Evolutionary conservation across 768 basidiomycete genomes (phyloP).

Genomic region (Fomitopsis serialis): DNA sequence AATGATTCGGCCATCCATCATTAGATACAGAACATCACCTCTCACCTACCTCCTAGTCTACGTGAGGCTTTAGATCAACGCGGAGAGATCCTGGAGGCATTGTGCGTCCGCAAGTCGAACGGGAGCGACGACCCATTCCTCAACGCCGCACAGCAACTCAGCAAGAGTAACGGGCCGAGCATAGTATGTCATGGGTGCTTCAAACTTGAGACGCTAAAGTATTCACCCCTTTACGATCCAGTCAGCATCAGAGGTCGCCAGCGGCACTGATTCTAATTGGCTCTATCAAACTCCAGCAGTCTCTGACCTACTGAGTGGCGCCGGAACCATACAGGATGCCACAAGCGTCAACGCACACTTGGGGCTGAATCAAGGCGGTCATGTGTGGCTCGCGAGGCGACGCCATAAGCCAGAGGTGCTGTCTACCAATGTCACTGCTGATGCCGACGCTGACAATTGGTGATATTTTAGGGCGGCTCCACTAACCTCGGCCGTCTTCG

Average conservation of each 20-base stretch:
- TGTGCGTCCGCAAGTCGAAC: background rate
- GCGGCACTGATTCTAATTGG: background rate
- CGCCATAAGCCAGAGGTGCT: conserved; percentile 45
- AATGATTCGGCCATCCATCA: background rate
- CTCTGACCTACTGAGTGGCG: background rate
- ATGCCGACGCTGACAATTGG: background rate
- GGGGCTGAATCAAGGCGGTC: conserved; percentile 25
- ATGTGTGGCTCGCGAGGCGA: conserved; percentile 52
- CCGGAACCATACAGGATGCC: background rate
- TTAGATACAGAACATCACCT: conserved; percentile 19
- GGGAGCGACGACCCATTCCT: background rate
- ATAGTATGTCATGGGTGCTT: background rate
- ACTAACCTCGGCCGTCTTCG: conserved; percentile 74
- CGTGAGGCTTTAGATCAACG: conserved; percentile 10
- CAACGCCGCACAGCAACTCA: background rate
- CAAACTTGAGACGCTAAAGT: background rate
- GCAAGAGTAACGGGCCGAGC: background rate
- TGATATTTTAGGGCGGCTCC: conserved; percentile 66
- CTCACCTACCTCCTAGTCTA: conserved; percentile 12
- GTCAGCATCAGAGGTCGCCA: too few species aligned
- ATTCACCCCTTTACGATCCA: too few species aligned
- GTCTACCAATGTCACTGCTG: background rate
- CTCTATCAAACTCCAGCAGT: background rate
- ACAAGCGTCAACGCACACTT: background rate
- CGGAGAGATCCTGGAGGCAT: conserved; percentile 11